Evolutionary conservation across 1,284 basidiomycete genomes (phyloP).

Genomic region (Fomes fomentarius): DNA sequence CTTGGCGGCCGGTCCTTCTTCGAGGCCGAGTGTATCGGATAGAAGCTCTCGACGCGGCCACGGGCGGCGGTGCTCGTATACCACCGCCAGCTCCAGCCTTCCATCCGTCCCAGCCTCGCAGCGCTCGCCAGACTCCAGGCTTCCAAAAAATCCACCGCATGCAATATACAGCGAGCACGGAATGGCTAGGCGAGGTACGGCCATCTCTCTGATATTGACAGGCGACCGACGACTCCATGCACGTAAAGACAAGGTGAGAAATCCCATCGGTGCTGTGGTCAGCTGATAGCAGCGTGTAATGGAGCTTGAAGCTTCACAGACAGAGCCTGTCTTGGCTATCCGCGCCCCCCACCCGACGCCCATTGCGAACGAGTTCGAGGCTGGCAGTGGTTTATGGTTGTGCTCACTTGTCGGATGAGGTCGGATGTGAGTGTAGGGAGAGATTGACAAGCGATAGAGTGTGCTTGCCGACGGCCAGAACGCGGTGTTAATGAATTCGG

Average conservation of each 20-base stretch:
- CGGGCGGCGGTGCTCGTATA: neutral
- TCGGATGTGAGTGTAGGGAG: neutral
- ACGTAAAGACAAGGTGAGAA: neutral
- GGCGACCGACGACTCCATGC: neutral
- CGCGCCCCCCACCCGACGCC: no score
- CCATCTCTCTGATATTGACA: neutral
- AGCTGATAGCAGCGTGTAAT: neutral
- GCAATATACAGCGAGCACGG: neutral
- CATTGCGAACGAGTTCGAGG: neutral
- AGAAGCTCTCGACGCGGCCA: neutral
- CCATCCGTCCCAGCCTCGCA: neutral
- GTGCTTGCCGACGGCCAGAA: neutral
- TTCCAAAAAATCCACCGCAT: neutral
- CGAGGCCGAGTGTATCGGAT: neutral
- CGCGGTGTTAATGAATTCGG: conserved; percentile 2
- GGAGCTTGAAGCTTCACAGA: no score
- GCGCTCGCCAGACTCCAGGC: neutral
- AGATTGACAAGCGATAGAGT: conserved; percentile 3
- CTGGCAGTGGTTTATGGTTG: neutral
- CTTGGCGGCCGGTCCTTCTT: neutral
- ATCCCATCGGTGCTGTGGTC: neutral
- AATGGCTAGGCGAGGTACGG: neutral
- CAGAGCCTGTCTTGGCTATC: no score
- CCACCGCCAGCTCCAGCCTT: neutral
- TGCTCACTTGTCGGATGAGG: neutral